Evolutionary conservation across 352 stramenopile species (phyloP), one percentile per base, ranked within the genome.

Genomic region (Phytopythium montanum): DNA sequence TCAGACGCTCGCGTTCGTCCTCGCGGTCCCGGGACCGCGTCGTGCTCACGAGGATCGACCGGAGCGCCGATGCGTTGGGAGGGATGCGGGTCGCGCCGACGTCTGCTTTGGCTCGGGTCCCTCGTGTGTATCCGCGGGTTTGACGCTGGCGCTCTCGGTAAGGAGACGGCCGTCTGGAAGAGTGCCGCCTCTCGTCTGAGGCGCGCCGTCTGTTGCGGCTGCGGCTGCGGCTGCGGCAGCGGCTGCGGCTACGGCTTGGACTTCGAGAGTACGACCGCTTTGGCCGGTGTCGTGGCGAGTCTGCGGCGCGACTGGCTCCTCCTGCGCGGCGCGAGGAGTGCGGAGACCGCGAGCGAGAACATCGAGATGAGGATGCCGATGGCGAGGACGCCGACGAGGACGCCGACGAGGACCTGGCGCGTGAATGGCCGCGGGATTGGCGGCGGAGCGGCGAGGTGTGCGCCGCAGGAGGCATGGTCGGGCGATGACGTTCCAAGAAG

Each of bases 1-100:
- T 53, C n/a, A 46, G 52, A 38, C 56, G 64, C 49, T 71, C 67
- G 4, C 54, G 39, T 41, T 61, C 48, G 36, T 74, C 67, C 63
- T 70, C 68, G 7, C 60, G 56, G 23, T 72, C 60, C 44, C 67
- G 61, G 25, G 67, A 71, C 23, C 60, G 53, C 19, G 64, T 61
- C 44, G 67, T 74, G 45, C 60, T 59, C 19, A 64, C 18, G 60
- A 69, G 50, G 50, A 74, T 64, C 2, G 57, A 48, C n/a, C 60
- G 50, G 23, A 71, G 44, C 2, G 49, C 53, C n/a, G 60, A 56
- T 18, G 56, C 67, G 28, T 71, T 74, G 0, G 67, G 63, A 12
- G 60, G 64, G 8, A 65, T 68, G 14, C 62, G 62, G 23, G 56
- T 63, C 16, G 29, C 46, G 46, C 14, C 7, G 25, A 6, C 23